phyloP scores from a whole-genome alignment of 129 eudicot species.

The Helichrysum umbraculigerum region DNA sequence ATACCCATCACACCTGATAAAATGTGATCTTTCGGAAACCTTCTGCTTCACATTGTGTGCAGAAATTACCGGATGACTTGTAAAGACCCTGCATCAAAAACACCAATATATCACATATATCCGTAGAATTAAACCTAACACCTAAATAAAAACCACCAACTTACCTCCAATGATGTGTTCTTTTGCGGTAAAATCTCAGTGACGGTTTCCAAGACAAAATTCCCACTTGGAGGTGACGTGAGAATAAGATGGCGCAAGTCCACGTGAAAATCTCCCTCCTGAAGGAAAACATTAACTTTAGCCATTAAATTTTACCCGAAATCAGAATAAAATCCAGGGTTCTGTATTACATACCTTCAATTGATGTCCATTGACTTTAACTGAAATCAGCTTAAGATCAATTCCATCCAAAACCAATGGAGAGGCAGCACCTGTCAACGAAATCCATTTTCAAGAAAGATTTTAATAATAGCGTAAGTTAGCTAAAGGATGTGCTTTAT shows the following conservation, averaged over 20 bases:
- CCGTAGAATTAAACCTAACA: neutral
- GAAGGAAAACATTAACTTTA: conserved; percentile 14
- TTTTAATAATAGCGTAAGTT: neutral
- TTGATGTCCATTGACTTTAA: conserved; percentile 59
- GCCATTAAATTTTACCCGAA: neutral
- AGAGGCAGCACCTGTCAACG: conserved; percentile 48
- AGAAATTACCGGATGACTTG: conserved; percentile 95
- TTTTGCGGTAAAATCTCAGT: conserved; percentile 72
- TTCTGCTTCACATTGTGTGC: conserved; percentile 99
- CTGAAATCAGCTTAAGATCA: conserved; percentile 75
- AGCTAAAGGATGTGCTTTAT: neutral
- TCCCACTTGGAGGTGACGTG: conserved; percentile 69
- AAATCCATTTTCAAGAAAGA: neutral
- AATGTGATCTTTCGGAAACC: conserved; percentile 94
- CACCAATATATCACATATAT: neutral
- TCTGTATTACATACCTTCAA: conserved; percentile 50
- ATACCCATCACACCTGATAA: conserved; percentile 64
- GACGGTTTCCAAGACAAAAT: conserved; percentile 68
- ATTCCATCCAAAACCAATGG: conserved; percentile 81
- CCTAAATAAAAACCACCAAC: neutral
- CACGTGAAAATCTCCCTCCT: conserved; percentile 68
- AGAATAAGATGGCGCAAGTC: conserved; percentile 69
- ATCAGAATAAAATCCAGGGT: neutral
- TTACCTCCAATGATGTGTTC: conserved; percentile 93
- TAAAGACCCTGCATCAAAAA: conserved; percentile 76